A percentile compares a stretch with the other conserved stretches of the same genome.
These are phyloP conservation scores for Podosphaera fusca DNA, from an alignment of 2,329 filamentous ascomycete genomes.

Conservation along the genomic window DNA sequence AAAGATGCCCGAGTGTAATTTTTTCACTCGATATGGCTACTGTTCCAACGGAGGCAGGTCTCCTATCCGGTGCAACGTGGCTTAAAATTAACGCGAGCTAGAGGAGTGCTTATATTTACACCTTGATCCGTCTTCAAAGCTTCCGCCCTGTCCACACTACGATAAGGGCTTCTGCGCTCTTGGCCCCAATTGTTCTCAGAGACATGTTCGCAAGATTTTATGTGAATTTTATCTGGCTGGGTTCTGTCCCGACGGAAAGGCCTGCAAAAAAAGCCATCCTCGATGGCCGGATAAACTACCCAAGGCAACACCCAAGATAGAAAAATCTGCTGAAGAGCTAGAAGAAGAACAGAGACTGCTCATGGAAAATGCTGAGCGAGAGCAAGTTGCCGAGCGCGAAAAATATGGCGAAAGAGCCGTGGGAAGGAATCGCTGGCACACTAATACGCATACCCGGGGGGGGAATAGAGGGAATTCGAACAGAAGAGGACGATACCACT, in stretches of 20 bases:
- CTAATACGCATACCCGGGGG: not conserved
- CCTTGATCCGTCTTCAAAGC: constrained; percentile 58
- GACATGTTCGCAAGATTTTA: constrained; percentile 61
- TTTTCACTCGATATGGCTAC: constrained; percentile 80
- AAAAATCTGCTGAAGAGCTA: constrained; percentile 28
- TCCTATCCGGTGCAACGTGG: not conserved
- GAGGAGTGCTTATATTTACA: constrained; percentile 91
- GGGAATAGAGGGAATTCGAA: constrained; percentile 1
- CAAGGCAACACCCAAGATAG: constrained; percentile 48
- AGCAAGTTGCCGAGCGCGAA: constrained; percentile 22
- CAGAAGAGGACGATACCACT: constrained; percentile 1
- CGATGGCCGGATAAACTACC: constrained; percentile 52
- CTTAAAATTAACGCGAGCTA: constrained; percentile 5
- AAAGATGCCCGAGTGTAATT: constrained; percentile 96
- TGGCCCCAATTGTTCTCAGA: constrained; percentile 67
- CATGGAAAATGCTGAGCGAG: constrained; percentile 28
- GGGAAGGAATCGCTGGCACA: constrained; percentile 11
- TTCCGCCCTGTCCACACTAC: constrained; percentile 73
- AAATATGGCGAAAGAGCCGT: constrained; percentile 14
- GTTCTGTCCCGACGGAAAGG: constrained; percentile 70
- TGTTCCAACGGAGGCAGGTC: constrained; percentile 54
- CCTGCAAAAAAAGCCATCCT: constrained; percentile 62
- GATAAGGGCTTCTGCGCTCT: constrained; percentile 86
- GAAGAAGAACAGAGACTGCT: constrained; percentile 36
- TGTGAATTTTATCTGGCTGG: constrained; percentile 78